A percentile compares a stretch with the other conserved stretches of the same genome.
phyloP scores from a whole-genome alignment of 1,284 basidiomycete genomes.

The Blastosporella zonata region DNA sequence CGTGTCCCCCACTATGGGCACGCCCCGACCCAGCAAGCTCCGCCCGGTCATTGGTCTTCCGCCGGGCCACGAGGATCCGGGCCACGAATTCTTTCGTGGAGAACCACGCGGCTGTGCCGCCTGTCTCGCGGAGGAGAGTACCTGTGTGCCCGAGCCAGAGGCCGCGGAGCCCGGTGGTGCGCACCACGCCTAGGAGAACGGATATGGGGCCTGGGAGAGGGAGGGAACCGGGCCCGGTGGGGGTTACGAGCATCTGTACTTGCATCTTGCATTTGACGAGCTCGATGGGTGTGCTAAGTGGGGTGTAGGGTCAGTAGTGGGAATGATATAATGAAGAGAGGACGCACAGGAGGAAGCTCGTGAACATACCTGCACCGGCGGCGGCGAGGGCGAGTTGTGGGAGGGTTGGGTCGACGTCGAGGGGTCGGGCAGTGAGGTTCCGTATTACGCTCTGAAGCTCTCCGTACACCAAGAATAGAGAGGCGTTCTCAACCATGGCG shows the following conservation, averaged over 20 bases:
- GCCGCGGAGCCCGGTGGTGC: constrained; percentile 72
- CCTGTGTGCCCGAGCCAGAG: constrained; percentile 97
- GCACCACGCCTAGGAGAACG: constrained; percentile 66
- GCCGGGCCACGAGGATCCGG: constrained; percentile 52
- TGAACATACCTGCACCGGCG: constrained; percentile 80
- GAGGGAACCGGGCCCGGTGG: constrained; percentile 18
- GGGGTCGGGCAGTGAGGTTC: constrained; percentile 11
- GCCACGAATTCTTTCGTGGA: constrained; percentile 80
- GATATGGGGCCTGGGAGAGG: constrained; percentile 63
- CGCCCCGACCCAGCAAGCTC: neutral
- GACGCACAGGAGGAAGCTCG: constrained; percentile 83
- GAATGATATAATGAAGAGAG: too few species aligned
- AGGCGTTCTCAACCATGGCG: constrained; percentile 91
- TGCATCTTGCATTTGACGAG: constrained; percentile 99
- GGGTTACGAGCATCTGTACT: constrained; percentile 72
- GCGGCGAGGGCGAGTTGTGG: constrained; percentile 78
- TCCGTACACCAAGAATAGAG: constrained; percentile 86
- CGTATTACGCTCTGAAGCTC: constrained; percentile 74
- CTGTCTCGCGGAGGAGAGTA: constrained; percentile 92
- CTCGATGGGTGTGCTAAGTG: constrained; percentile 84
- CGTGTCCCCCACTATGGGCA: too few species aligned
- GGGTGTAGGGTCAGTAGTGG: neutral
- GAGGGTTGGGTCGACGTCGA: constrained; percentile 35
- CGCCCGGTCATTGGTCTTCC: constrained; percentile 16
- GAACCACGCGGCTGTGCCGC: constrained; percentile 93